Evolutionary conservation across 202 grass and related monocot genomes (phyloP).

Genomic region (Panicum hallii): DNA sequence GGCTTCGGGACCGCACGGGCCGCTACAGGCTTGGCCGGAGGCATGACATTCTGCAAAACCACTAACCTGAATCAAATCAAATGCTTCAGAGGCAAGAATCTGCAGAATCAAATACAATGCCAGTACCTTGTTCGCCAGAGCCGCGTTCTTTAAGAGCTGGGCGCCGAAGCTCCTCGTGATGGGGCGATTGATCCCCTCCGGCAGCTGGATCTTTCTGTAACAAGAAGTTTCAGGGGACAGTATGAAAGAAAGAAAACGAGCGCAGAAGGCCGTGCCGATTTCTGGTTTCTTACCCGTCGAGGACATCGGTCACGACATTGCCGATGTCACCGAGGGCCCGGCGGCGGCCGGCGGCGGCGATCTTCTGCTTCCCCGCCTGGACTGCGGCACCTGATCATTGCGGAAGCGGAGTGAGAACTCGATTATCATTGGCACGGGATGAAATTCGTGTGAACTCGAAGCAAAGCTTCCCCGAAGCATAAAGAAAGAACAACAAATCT

Average conservation of each 20-base stretch:
- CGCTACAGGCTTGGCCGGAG: slow-evolving; percentile 30
- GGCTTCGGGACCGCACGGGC: slow-evolving; percentile 39
- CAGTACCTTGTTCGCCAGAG: slow-evolving; percentile 53
- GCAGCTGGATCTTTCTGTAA: slow-evolving; percentile 44
- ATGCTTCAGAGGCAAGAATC: slow-evolving; percentile 11
- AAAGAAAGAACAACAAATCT: neutral
- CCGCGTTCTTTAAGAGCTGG: slow-evolving; percentile 65
- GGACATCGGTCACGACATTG: slow-evolving; percentile 45
- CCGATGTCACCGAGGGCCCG: slow-evolving; percentile 62
- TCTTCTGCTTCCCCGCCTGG: slow-evolving; percentile 52
- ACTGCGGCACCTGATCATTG: slow-evolving; percentile 45
- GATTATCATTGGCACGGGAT: neutral
- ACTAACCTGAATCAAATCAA: neutral
- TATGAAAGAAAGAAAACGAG: neutral
- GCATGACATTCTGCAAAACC: slow-evolving; percentile 49
- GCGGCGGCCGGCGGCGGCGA: slow-evolving; percentile 1
- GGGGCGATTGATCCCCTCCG: slow-evolving; percentile 63
- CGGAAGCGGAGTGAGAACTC: neutral
- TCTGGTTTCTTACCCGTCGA: slow-evolving; percentile 46
- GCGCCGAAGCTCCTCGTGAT: slow-evolving; percentile 78
- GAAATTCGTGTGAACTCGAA: slow-evolving; percentile 6
- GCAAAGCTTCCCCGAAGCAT: neutral
- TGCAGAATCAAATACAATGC: neutral
- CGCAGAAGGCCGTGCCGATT: neutral
- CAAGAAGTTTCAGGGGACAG: neutral